phyloP scores from a whole-genome alignment of 2,329 filamentous ascomycete genomes.

The Penicillium sp. region DNA sequence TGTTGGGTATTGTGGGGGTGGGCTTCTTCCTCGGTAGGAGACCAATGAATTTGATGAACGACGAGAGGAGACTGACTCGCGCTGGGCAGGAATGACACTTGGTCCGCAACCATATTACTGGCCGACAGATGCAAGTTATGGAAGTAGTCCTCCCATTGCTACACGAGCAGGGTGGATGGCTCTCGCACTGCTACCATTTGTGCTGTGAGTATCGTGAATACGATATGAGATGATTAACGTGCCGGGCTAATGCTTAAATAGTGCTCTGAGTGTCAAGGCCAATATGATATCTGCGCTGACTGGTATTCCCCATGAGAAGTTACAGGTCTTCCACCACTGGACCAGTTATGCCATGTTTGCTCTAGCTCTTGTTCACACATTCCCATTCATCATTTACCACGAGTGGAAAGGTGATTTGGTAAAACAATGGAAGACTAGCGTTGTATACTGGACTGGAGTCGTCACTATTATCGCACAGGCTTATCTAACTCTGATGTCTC shows the following conservation, averaged over 20 bases:
- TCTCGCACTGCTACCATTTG: slow-evolving; percentile 53
- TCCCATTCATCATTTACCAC: slow-evolving; percentile 60
- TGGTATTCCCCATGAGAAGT: slow-evolving; percentile 58
- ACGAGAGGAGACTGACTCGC: neutral
- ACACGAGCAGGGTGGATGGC: slow-evolving; percentile 56
- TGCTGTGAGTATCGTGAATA: slow-evolving; percentile 39
- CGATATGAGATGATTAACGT: neutral
- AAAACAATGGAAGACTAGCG: slow-evolving; percentile 44
- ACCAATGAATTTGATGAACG: neutral
- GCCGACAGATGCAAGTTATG: slow-evolving; percentile 50
- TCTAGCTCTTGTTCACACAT: slow-evolving; percentile 59
- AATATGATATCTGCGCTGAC: slow-evolving; percentile 58
- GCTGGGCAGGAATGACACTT: slow-evolving; percentile 45
- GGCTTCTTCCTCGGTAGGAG: slow-evolving; percentile 50
- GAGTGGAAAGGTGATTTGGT: slow-evolving; percentile 52
- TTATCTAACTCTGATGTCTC: slow-evolving; percentile 57
- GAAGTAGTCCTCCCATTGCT: slow-evolving; percentile 55
- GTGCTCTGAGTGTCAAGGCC: slow-evolving; percentile 54
- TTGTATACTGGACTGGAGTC: slow-evolving; percentile 59
- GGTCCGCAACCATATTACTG: slow-evolving; percentile 59
- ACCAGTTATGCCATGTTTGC: slow-evolving; percentile 58
- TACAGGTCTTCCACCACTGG: slow-evolving; percentile 58
- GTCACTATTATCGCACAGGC: slow-evolving; percentile 55
- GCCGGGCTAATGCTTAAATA: slow-evolving; percentile 20
- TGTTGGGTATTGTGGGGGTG: slow-evolving; percentile 43